A percentile compares a stretch with the other conserved stretches of the same genome.
Conservation (phyloP, 116 monocot species). For the Phalaenopsis hybrid region DNA sequence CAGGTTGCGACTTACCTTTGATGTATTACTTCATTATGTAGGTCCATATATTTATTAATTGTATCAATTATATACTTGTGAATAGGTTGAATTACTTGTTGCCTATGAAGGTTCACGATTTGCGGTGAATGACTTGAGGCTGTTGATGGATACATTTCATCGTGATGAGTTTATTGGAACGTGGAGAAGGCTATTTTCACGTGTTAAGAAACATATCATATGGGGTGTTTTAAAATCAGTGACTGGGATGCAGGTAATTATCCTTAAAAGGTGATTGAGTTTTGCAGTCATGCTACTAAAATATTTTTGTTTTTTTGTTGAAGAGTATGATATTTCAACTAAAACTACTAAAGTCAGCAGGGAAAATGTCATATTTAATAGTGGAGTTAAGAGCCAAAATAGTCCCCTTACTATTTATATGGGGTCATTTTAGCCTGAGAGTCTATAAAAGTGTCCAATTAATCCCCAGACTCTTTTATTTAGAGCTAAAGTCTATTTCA, state of each 20-base stretch:
- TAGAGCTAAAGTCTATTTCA: too few species aligned
- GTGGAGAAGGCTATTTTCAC: slow-evolving; percentile 91
- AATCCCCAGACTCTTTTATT: too few species aligned
- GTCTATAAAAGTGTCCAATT: too few species aligned
- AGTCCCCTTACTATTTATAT: too few species aligned
- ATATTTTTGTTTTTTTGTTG: background rate
- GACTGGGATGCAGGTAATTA: slow-evolving; percentile 94
- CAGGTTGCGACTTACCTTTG: slow-evolving; percentile 39
- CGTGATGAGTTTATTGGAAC: slow-evolving; percentile 87
- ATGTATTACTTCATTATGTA: background rate
- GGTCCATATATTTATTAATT: background rate
- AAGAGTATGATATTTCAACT: background rate
- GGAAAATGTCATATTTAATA: background rate
- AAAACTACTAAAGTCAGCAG: background rate
- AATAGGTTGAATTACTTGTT: slow-evolving; percentile 82
- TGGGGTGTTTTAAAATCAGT: slow-evolving; percentile 99
- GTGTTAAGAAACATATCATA: slow-evolving; percentile 97
- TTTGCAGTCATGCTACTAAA: background rate
- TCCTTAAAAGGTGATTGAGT: background rate
- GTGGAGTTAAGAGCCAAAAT: too few species aligned
- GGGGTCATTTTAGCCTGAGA: too few species aligned
- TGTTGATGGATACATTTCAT: slow-evolving; percentile 97
- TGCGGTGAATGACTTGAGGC: slow-evolving; percentile 86
- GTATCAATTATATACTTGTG: background rate
- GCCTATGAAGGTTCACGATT: slow-evolving; percentile 98